Base-by-base conservation (phyloP, 805 yeast species). In the Starmerella davenportii region DNA sequence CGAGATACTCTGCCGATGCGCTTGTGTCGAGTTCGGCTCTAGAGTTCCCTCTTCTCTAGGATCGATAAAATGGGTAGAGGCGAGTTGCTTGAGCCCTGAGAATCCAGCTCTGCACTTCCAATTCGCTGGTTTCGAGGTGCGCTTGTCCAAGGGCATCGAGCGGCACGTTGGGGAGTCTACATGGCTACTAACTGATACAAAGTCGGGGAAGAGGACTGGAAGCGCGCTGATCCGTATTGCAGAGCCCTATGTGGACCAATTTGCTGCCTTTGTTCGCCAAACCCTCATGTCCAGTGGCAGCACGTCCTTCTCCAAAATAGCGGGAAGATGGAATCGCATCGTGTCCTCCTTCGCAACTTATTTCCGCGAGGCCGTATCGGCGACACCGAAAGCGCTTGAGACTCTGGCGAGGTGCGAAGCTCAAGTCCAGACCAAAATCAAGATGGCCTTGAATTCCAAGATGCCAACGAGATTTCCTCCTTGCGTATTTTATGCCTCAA, bases 401-500 rank as follows among this genome's bases (percentile, higher is more conserved):
- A 64, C 74, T 3, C 62, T 90, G 35, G 99, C 90, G 9, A 81
- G 79, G 51, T 72, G 92, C 47, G 99, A 90, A 52, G 85, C 95
- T 0, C 76, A 79, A 52, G 77, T 90, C 34, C 99, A 90, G 59
- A 90, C 85, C 39, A 68, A 93, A 47, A 94, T 90, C 16, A 90
- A 90, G 54, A 70, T 87, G 62, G 98, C 98, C 0, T 65, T 90
- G 43, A 90, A 90, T 51, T 87, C 96, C 13, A 90, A 90, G 58
- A 90, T 90, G 99, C 99, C 99, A 1, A 76, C 95, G 0, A 66
- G 99, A 40, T 90, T 90, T 60, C 99, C 99, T 3, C 99, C 98
- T 0, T 95, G 95, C 3, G 98, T 90, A 0, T 90, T 90, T 52
- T 90, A 90, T 55, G 84, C 98, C 0, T 98, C 98, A 0, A 87